Percentiles rank a stretch among this genome's conserved stretches.
Evolutionary conservation across 1,139 yeast species (phyloP).

Genomic region (Cylindricascospora bacillispora): DNA sequence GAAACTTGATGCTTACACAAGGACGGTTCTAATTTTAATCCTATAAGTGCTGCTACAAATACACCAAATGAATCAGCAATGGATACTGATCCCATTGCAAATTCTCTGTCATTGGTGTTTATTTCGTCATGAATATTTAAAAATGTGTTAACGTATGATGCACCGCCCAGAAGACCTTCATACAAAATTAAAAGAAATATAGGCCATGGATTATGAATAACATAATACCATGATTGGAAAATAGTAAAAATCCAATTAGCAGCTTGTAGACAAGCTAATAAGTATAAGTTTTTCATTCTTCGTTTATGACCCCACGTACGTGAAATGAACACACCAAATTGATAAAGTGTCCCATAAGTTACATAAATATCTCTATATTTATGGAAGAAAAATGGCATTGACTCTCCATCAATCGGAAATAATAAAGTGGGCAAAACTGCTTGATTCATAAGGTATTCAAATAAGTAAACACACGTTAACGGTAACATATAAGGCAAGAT

Average conservation of each 20-base stretch:
- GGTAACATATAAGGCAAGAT: slow-evolving; percentile 72
- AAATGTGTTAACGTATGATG: slow-evolving; percentile 81
- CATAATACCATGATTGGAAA: slow-evolving; percentile 47
- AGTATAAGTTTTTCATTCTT: slow-evolving; percentile 44
- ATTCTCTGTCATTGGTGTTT: slow-evolving; percentile 49
- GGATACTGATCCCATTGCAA: slow-evolving; percentile 88
- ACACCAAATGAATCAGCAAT: slow-evolving; percentile 86
- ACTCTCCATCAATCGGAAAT: slow-evolving; percentile 48
- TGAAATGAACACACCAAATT: slow-evolving; percentile 83
- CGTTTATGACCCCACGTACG: slow-evolving; percentile 65
- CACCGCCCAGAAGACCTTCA: slow-evolving; percentile 86
- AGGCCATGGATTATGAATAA: slow-evolving; percentile 54
- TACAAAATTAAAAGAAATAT: slow-evolving; percentile 56
- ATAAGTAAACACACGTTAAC: slow-evolving; percentile 64
- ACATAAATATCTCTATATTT: slow-evolving; percentile 80
- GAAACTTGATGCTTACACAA: slow-evolving; percentile 61
- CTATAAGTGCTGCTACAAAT: slow-evolving; percentile 65
- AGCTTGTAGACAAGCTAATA: slow-evolving; percentile 57
- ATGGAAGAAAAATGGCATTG: slow-evolving; percentile 32
- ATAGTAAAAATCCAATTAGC: slow-evolving; percentile 48
- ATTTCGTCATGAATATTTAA: slow-evolving; percentile 59
- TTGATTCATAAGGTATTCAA: slow-evolving; percentile 84
- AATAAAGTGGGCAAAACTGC: slow-evolving; percentile 81
- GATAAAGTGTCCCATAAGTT: slow-evolving; percentile 84
- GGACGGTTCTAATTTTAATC: slow-evolving; percentile 57